Base-by-base conservation (phyloP, 495 filamentous ascomycete species). In the Bombardia bombarda region DNA sequence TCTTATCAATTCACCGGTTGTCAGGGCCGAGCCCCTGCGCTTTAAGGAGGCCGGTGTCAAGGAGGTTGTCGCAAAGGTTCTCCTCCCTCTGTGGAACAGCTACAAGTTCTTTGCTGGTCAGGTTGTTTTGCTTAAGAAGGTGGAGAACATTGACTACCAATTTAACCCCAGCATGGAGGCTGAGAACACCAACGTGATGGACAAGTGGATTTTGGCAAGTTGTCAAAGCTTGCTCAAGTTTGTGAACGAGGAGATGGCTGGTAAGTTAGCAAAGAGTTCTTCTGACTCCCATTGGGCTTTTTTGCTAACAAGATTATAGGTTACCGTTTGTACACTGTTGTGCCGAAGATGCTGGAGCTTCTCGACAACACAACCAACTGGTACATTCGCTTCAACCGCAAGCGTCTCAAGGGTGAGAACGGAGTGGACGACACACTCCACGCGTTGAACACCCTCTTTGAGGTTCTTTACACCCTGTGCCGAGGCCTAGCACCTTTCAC, bases 351-450 rank as follows among this genome's bases (percentile, higher is more conserved):
- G 43, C 76, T 98, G 22, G 78, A 76, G 42, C 76, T 95, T 60
- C 92, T 97, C 49, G 92, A 98, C 57, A 89, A 92, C 64, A 86
- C 86, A 5, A 97, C 92, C 2, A 98, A 98, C 66, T 98, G 93
- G 93, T 98, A 98, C 63, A 98, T 98, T 58, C 79, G 90, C n/a
- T 95, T 97, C 73, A 98, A 98, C 70, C 80, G 92, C 23, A 88
- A 87, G 61, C 83, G 92, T 16, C 71, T 98, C 42, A 98, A 97
- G 79, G 92, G 92, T 43, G 90, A 93, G 63, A 80, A 84, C 55
- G 90, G 90, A 12, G 61, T 85, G 10, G 47, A 60, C 7, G 92
- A 97, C 54, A 97, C 92, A 20, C 64, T 81, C 41, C 86, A 94
- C 60, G 92, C 92, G 8, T 70, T 98, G 40, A 94, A 96, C 62